Conservation (phyloP, 2,329 filamentous ascomycete genomes). For the Cadophora sp. region DNA sequence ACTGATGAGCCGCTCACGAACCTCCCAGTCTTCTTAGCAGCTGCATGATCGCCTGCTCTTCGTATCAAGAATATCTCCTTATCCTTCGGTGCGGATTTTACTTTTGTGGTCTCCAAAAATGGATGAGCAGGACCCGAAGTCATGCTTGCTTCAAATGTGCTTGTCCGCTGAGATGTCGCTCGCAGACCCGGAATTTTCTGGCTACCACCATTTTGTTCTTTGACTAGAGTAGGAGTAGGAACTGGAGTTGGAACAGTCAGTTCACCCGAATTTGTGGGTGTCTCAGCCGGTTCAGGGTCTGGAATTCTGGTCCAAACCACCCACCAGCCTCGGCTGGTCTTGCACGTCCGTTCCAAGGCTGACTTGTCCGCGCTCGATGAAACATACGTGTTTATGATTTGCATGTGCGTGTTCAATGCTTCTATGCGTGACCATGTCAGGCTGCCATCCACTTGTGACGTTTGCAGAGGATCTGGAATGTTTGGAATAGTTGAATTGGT, state of each 20-base stretch:
- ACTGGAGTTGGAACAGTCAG: constrained; percentile 21
- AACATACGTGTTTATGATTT: constrained; percentile 64
- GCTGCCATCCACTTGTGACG: constrained; percentile 38
- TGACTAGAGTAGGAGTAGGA: constrained; percentile 1
- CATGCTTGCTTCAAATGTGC: constrained; percentile 30
- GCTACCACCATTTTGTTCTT: constrained; percentile 25
- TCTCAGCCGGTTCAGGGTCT: constrained; percentile 42
- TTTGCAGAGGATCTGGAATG: constrained; percentile 58
- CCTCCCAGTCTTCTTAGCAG: constrained; percentile 24
- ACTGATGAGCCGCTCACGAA: constrained; percentile 30
- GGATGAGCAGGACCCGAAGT: constrained; percentile 41
- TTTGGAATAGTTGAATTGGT: constrained; percentile 71
- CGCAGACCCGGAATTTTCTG: constrained; percentile 9
- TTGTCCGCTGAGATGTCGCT: constrained; percentile 23
- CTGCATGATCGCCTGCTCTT: constrained; percentile 61
- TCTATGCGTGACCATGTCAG: constrained; percentile 64
- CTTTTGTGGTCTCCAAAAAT: constrained; percentile 31
- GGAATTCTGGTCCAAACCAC: constrained; percentile 68
- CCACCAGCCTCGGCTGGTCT: constrained; percentile 74
- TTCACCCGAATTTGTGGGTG: neutral
- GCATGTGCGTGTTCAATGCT: constrained; percentile 68
- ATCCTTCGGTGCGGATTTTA: constrained; percentile 31
- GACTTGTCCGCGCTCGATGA: constrained; percentile 51
- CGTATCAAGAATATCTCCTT: constrained; percentile 70
- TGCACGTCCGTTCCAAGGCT: constrained; percentile 66